These are phyloP conservation scores for Candida anutae DNA, from an alignment of 1,139 yeast genomes.

Conservation along the genomic window DNA sequence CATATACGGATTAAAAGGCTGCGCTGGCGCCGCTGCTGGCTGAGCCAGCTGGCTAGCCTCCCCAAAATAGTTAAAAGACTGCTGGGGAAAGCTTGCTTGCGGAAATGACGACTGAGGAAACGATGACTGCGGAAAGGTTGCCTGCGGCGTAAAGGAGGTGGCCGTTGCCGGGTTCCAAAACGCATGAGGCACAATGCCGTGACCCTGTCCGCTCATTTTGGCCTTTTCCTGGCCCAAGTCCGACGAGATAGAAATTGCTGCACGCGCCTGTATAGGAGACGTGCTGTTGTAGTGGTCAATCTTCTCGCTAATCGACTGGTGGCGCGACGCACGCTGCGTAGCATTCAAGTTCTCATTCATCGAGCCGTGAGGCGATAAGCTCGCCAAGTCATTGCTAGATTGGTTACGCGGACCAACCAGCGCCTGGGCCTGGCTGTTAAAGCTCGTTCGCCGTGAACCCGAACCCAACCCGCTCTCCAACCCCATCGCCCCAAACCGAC, in stretches of 20 bases:
- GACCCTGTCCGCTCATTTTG: conserved; percentile 4
- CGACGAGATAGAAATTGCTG: conserved; percentile 28
- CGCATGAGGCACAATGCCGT: conserved; percentile 19
- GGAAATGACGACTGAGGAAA: no score
- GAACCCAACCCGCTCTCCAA: conserved; percentile 21
- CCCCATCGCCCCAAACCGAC: conserved; percentile 18
- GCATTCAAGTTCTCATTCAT: conserved; percentile 46
- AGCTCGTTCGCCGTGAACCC: conserved; percentile 41
- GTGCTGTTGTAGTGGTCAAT: conserved; percentile 50
- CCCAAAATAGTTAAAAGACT: conserved; percentile 26
- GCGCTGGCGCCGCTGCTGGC: conserved; percentile 2
- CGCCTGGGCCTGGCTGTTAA: conserved; percentile 21
- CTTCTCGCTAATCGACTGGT: conserved; percentile 58
- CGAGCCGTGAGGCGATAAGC: conserved; percentile 38
- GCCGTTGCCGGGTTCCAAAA: conserved; percentile 67
- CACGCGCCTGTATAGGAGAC: conserved; percentile 43
- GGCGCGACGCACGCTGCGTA: conserved; percentile 33
- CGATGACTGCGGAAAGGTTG: conserved; percentile 6
- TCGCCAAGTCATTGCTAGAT: conserved; percentile 13
- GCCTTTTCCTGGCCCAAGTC: conserved; percentile 15
- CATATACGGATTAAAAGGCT: conserved; percentile 4
- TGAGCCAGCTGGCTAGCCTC: conserved; percentile 11
- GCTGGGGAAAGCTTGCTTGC: no score
- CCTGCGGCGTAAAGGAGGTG: conserved; percentile 45
- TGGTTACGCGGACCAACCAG: no score